Evolutionary conservation across 2,329 filamentous ascomycete genomes (phyloP).

Genomic region (Blumeria hordei): DNA sequence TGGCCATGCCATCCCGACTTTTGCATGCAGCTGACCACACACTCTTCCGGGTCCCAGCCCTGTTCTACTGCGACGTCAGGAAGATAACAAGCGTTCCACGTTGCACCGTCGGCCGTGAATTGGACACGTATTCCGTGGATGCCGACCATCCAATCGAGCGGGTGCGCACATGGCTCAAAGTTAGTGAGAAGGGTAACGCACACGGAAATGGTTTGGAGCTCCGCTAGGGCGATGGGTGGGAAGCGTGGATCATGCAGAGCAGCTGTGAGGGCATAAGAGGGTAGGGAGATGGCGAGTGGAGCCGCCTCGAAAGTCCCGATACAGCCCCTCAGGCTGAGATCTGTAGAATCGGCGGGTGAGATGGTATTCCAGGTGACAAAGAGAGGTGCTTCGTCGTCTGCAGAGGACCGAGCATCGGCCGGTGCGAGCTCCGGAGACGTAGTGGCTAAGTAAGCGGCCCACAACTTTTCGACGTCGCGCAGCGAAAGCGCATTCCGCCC

Average conservation of each 20-base stretch:
- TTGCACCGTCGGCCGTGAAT: slow-evolving; percentile 48
- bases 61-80: slow-evolving; percentile 83
- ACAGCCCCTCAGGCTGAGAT: slow-evolving; percentile 53
- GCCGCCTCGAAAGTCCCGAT: slow-evolving; percentile 82
- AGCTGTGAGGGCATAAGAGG: slow-evolving; percentile 64
- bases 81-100: slow-evolving; percentile 72
- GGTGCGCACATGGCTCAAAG: slow-evolving; percentile 51
- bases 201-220: slow-evolving; percentile 34
- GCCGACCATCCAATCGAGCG: slow-evolving; percentile 71
- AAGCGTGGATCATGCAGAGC: slow-evolving; percentile 40
- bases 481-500: slow-evolving; percentile 43
- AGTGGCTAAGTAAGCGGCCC: slow-evolving; percentile 17
- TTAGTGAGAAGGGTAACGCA: slow-evolving; percentile 64
- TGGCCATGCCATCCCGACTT: slow-evolving; percentile 78
- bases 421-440: slow-evolving; percentile 7
- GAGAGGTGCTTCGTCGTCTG: slow-evolving; percentile 37
- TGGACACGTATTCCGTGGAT: slow-evolving; percentile 69
- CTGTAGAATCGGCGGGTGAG: neutral
- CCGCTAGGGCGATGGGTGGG: slow-evolving; percentile 25
- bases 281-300: slow-evolving; percentile 46
- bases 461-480: slow-evolving; percentile 43
- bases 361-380: slow-evolving; percentile 78
- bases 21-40: slow-evolving; percentile 67
- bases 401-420: slow-evolving; percentile 4
- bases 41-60: slow-evolving; percentile 86